Evolutionary conservation across 2,329 filamentous ascomycete species (phyloP), one percentile per base, ranked within the genome.

Genomic region (Delphinella strobiligena): DNA sequence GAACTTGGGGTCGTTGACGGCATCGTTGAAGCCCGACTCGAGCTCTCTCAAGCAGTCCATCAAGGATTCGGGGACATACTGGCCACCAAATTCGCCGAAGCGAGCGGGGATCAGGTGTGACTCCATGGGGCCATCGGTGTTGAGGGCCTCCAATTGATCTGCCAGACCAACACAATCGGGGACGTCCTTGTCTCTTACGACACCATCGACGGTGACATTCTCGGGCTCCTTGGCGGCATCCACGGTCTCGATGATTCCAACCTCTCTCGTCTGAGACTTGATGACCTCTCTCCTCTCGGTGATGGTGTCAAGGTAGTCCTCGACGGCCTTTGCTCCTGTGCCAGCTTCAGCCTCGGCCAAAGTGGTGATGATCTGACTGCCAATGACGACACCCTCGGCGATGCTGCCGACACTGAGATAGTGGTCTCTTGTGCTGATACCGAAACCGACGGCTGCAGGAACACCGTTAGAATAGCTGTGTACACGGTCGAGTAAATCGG

Each of bases 11-110:
- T 96, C 89, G 47, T 93, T 78, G 53, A 80, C 80, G 45, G 91
- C 87, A 51, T 81, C 68, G 53, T 91, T 80, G 70, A 98, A 98
- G 24, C 89, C 91, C 19, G 78, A 76, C 63, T 98, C 89, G 4
- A 98, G 74, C 63, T 98, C 77, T 1, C 80, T 80, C 43, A 98
- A 68, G 58, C 89, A 96, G 65, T 96, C 89, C 89, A 98, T 96
- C 45, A 98, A 73, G 15, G 87, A 91, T 62, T 98, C 91, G 1
- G 91, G 91, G 2, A 98, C 91, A 56, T 95, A 98, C 61, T 96
- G 89, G 12, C 91, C 91, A 53, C 91, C 91, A 49, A 93, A 98
- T 58, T 95, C 83, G 49, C 91, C 91, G 54, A 98, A 96, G 37
- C 87, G 80, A 47, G 86, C 77, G 10, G 88, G 85, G 37, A 91